phyloP scores from a whole-genome alignment of 495 filamentous ascomycete genomes.

The Penicillium flavigenum region DNA sequence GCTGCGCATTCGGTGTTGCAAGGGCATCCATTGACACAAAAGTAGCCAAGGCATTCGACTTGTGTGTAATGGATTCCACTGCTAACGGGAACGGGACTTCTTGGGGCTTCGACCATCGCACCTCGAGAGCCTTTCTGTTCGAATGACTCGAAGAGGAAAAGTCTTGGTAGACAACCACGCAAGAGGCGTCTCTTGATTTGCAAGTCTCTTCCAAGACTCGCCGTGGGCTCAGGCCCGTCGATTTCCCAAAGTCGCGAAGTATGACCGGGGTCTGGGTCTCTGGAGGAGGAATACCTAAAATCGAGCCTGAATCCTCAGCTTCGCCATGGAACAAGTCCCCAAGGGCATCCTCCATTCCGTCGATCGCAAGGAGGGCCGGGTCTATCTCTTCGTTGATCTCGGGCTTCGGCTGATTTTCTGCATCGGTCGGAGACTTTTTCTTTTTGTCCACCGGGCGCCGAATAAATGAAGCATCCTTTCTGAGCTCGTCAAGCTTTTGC shows the following conservation, averaged over 20 bases:
- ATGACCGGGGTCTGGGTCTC: constrained; percentile 36
- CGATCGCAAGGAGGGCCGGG: constrained; percentile 47
- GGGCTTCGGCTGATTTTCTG: constrained; percentile 44
- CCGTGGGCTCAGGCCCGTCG: constrained; percentile 66
- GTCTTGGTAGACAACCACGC: constrained; percentile 62
- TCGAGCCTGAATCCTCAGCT: constrained; percentile 22
- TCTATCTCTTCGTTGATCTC: constrained; percentile 33
- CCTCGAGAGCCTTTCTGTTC: constrained; percentile 67
- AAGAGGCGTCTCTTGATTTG: constrained; percentile 71
- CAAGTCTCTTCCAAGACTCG: constrained; percentile 83
- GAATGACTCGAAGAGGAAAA: constrained; percentile 71
- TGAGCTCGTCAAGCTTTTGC: constrained; percentile 61
- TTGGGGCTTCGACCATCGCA: constrained; percentile 79
- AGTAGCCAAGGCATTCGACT: constrained; percentile 44
- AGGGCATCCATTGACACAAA: constrained; percentile 71
- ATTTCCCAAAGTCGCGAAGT: constrained; percentile 82
- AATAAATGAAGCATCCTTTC: constrained; percentile 51
- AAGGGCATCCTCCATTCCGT: constrained; percentile 57
- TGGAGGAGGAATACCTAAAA: constrained; percentile 26
- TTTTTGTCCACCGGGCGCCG: constrained; percentile 35
- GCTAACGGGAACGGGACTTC: constrained; percentile 48
- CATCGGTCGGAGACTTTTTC: constrained; percentile 19
- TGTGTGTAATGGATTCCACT: constrained; percentile 41
- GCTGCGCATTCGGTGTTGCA: constrained; percentile 70
- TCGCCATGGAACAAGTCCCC: constrained; percentile 67